Conservation (phyloP, 371 early-diverging fungal genomes). For the Paraphysoderma sedebokerense region DNA sequence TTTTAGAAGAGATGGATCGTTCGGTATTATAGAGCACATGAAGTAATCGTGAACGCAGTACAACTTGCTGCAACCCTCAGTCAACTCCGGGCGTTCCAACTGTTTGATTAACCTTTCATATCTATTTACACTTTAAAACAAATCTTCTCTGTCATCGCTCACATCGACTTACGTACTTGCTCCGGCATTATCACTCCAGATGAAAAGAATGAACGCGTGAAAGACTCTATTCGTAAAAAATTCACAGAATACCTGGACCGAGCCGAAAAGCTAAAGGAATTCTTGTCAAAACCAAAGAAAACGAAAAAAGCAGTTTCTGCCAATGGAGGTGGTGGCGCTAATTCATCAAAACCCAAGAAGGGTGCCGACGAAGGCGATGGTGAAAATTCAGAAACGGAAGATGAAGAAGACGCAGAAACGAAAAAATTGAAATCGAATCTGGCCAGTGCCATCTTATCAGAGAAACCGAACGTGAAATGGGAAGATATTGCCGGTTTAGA, state of each 20-base stretch:
- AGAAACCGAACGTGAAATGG: slow-evolving; percentile 92
- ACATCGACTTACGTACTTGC: background rate
- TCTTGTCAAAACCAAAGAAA: slow-evolving; percentile 46
- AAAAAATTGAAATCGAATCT: slow-evolving; percentile 71
- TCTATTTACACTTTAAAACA: background rate
- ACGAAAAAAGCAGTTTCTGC: slow-evolving; percentile 40
- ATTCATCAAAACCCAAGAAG: background rate
- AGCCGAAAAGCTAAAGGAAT: slow-evolving; percentile 83
- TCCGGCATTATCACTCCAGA: slow-evolving; percentile 31
- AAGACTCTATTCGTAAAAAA: slow-evolving; percentile 75
- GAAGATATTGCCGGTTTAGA: slow-evolving; percentile 97
- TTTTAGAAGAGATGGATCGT: too few relatives aligned
- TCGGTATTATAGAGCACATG: too few relatives aligned
- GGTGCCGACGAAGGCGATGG: slow-evolving; percentile 8
- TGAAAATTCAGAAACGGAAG: slow-evolving; percentile 29
- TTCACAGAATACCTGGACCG: slow-evolving; percentile 82
- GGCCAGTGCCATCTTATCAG: slow-evolving; percentile 73
- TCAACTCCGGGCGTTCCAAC: too few relatives aligned
- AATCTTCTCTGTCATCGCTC: background rate
- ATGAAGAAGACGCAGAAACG: slow-evolving; percentile 71
- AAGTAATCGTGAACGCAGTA: too few relatives aligned
- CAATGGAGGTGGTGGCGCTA: slow-evolving; percentile 14
- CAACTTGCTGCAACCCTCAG: too few relatives aligned
- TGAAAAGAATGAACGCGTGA: slow-evolving; percentile 78
- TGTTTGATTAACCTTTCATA: too few relatives aligned